Evolutionary conservation across 352 stramenopile species (phyloP), one percentile per base, ranked within the genome.

Genomic region (Aphanomyces astaci): DNA sequence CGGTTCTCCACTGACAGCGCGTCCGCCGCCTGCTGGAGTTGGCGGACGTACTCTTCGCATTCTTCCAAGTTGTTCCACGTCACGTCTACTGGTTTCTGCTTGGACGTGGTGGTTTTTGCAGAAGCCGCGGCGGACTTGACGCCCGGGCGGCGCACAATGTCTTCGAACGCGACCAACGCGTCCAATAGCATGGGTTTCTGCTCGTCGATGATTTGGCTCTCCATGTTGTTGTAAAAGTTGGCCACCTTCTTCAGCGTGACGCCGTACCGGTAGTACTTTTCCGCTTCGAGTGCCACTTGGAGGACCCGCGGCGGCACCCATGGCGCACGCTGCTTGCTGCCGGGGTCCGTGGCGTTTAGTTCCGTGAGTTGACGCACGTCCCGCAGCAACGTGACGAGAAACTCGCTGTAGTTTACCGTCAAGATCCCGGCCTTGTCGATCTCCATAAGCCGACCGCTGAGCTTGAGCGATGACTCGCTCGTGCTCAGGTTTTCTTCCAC

Each of bases 151-250:
- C 92, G 78, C 0, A 94, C 86, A 0, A 81, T 80, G 3, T 90
- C 81, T 72, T 98, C 94, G 59, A 98, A 98, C 1, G 87, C 82
- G 13, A 97, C 65, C 0, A 98, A 79, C 17, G 88, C 89, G 52
- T 97, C 88, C 2, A 98, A 73, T 19, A 98, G 79, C 89, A 98
- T 97, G 2, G 91, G 86, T 65, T 97, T 97, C 78, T 98, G 93
- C 60, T 91, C 84, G 10, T 92, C 80, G 28, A 98, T 97, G 72
- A 98, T 98, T 63, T 97, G 83, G 7, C 82, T 84, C 28, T 96
- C 91, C 70, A 98, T 95, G 64, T 87, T 96, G 80, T 98, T 98
- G 85, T 98, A 98, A 71, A 98, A 98, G 64, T 97, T 98, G 1
- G 95, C 91, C 5, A 97, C 89, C 73, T 98, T 98, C 70, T 98